phyloP scores from a whole-genome alignment of 805 yeast genomes.

The Sugiyamaella americana region DNA sequence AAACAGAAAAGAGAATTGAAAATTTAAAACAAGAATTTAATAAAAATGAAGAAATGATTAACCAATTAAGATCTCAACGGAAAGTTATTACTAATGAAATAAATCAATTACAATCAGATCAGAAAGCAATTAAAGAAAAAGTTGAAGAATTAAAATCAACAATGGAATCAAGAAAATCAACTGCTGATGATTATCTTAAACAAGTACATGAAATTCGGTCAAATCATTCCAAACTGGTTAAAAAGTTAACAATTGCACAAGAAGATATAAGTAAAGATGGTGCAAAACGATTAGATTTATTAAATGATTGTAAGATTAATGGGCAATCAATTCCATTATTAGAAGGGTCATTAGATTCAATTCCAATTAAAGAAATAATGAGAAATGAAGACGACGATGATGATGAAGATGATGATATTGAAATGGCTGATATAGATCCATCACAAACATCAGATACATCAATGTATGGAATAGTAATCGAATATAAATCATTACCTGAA shows the following conservation, averaged over 20 bases:
- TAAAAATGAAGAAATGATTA: constrained; percentile 36
- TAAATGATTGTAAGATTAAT: constrained; percentile 71
- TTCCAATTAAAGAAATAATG: constrained; percentile 53
- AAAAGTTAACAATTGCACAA: constrained; percentile 30
- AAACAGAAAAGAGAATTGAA: constrained; percentile 43
- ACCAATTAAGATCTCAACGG: constrained; percentile 32
- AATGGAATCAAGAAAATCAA: constrained; percentile 15
- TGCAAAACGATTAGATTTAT: constrained; percentile 47
- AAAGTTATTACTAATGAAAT: constrained; percentile 27
- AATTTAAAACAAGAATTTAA: constrained; percentile 33
- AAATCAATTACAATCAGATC: constrained; percentile 10
- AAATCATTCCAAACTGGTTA: constrained; percentile 26
- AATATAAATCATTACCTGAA: constrained; percentile 32
- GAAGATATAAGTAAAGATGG: constrained; percentile 47
- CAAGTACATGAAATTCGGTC: constrained; percentile 25
- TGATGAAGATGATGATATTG: constrained; percentile 22
- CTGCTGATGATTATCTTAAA: constrained; percentile 28
- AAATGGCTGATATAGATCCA: constrained; percentile 14
- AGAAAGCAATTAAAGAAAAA: constrained; percentile 30
- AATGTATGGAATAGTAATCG: constrained; percentile 14
- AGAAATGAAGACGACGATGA: constrained; percentile 23
- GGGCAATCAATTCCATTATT: constrained; percentile 56
- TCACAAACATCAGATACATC: neutral
- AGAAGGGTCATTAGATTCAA: constrained; percentile 52
- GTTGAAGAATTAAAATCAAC: constrained; percentile 38